Evolutionary conservation across 148 eudicot genomes (phyloP).

Genomic region (Rhododendron mucronatum): DNA sequence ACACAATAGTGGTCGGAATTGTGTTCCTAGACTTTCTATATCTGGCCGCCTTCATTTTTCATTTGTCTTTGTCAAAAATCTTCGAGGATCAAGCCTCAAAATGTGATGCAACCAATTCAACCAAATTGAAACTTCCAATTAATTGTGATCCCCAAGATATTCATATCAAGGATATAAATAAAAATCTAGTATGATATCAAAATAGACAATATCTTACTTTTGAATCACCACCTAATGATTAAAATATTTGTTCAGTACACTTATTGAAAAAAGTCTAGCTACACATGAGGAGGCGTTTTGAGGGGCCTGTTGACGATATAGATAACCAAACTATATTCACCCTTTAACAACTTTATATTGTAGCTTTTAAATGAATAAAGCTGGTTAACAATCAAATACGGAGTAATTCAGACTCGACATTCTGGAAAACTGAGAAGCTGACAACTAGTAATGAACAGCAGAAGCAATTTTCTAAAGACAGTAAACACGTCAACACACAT

Average conservation of each 20-base stretch:
- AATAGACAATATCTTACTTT: background rate
- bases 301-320: no score
- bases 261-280: background rate
- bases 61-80: background rate
- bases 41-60: background rate
- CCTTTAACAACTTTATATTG: background rate
- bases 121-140: background rate
- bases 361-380: background rate
- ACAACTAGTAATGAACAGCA: background rate
- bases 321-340: background rate
- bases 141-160: background rate
- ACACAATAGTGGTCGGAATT: background rate
- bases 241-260: background rate
- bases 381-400: background rate
- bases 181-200: background rate
- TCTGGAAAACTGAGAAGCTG: background rate
- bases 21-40: background rate
- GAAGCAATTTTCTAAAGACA: background rate
- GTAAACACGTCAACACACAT: background rate
- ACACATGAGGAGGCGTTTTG: no score
- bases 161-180: background rate
- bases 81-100: background rate
- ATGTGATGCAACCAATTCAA: background rate
- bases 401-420: background rate
- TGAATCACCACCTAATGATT: background rate